Evolutionary conservation across 768 basidiomycete genomes (phyloP).

Genomic region (Naganishia randhawae): DNA sequence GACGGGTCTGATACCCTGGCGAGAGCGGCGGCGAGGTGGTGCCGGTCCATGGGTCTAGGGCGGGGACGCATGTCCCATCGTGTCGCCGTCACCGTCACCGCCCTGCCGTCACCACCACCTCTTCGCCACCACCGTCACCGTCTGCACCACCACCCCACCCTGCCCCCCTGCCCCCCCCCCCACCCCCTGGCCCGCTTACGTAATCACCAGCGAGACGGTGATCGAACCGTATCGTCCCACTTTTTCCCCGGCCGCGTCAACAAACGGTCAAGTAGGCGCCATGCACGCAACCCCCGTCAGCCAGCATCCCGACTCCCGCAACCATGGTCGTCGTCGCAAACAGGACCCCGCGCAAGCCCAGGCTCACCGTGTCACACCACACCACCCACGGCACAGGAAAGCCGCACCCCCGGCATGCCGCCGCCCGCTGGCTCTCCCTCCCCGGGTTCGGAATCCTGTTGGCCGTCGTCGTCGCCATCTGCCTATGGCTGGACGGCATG

Average conservation of each 20-base stretch:
- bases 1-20: constrained; percentile 19
- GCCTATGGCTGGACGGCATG: constrained; percentile 39
- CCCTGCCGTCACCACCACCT: too few species aligned
- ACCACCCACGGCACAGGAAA: neutral
- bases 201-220: constrained; percentile 6
- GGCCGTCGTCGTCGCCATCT: constrained; percentile 33
- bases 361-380: neutral
- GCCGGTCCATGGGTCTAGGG: neutral
- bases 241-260: neutral
- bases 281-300: neutral
- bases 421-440: constrained; percentile 20
- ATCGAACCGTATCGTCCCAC: constrained; percentile 3
- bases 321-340: neutral
- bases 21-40: constrained; percentile 10
- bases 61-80: neutral
- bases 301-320: neutral
- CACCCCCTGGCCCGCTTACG: constrained; percentile 1
- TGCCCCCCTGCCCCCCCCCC: too few species aligned
- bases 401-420: neutral
- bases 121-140: too few species aligned
- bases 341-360: constrained; percentile 9
- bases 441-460: constrained; percentile 32
- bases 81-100: too few species aligned
- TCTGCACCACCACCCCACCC: too few species aligned
- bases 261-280: neutral